Percentiles rank a stretch among this genome's conserved stretches.
phyloP scores from a whole-genome alignment of 2,329 filamentous ascomycete species.

The Monosporascus sp. region DNA sequence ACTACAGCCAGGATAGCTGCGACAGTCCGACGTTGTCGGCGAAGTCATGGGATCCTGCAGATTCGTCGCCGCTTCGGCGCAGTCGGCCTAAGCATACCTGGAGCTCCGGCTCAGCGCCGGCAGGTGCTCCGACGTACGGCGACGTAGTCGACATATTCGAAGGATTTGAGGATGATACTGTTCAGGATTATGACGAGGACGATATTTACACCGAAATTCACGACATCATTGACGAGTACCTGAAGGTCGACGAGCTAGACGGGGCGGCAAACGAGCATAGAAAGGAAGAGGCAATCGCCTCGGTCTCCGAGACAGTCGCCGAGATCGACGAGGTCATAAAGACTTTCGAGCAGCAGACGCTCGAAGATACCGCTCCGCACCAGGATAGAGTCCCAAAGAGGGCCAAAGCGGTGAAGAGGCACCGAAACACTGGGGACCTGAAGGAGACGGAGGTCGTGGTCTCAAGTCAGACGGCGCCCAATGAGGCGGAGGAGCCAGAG shows the following conservation, averaged over 20 bases:
- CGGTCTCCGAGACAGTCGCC: conserved; percentile 9
- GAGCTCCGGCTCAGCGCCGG: neutral
- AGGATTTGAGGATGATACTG: neutral
- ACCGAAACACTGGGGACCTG: neutral
- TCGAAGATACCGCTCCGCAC: neutral
- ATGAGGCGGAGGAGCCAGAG: neutral
- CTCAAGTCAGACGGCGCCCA: neutral
- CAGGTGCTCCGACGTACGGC: neutral
- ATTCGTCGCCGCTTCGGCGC: neutral
- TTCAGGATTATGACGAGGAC: neutral
- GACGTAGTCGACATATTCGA: neutral
- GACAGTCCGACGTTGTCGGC: neutral
- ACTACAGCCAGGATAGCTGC: neutral
- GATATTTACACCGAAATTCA: conserved; percentile 19
- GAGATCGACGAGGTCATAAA: conserved; percentile 14
- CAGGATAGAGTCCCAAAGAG: neutral
- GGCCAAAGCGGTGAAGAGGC: neutral
- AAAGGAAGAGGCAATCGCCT: conserved; percentile 8
- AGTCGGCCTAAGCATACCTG: neutral
- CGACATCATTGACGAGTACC: conserved; percentile 22
- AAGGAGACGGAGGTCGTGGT: neutral
- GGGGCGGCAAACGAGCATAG: conserved; percentile 7
- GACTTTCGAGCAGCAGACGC: neutral
- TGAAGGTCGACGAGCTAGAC: conserved; percentile 1
- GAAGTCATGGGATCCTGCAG: neutral